Percentiles rank a stretch among this genome's conserved stretches.
Conservation (phyloP, 139 green algal genomes). For the Micractinium sp. region DNA sequence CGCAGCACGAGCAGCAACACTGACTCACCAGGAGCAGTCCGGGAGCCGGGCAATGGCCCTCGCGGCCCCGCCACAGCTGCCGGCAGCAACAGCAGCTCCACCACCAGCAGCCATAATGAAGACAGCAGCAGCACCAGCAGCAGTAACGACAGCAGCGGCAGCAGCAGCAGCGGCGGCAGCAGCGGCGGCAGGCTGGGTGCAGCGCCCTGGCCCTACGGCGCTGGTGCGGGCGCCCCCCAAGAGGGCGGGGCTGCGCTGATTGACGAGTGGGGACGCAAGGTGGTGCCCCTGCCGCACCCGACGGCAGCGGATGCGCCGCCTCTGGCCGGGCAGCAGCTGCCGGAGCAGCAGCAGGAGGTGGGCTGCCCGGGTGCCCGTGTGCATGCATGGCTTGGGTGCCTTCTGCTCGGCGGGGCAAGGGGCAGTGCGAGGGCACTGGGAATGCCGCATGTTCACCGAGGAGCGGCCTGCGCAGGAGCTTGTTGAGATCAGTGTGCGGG, state of each 20-base stretch:
- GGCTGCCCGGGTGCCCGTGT: neutral
- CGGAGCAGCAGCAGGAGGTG: neutral
- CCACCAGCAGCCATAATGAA: too few relatives aligned
- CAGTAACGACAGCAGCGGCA: neutral
- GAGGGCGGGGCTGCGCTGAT: neutral
- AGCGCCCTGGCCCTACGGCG: neutral
- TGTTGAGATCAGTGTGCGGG: too few relatives aligned
- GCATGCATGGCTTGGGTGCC: neutral
- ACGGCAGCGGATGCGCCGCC: neutral
- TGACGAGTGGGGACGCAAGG: constrained; percentile 23
- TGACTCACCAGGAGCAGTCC: too few relatives aligned
- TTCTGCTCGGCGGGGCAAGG: too few relatives aligned
- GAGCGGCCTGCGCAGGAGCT: too few relatives aligned
- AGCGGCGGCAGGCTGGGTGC: neutral
- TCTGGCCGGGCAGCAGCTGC: too few relatives aligned
- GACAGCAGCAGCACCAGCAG: neutral
- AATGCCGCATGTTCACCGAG: too few relatives aligned
- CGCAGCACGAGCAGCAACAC: too few relatives aligned
- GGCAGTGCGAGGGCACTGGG: too few relatives aligned
- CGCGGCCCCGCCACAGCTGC: too few relatives aligned
- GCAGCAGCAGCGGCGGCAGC: neutral
- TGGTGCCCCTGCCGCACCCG: neutral
- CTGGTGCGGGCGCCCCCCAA: neutral
- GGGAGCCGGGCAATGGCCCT: too few relatives aligned
- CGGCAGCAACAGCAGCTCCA: too few relatives aligned